Evolutionary conservation across 1,284 basidiomycete genomes (phyloP).

Genomic region (Fistulinella staudtii): DNA sequence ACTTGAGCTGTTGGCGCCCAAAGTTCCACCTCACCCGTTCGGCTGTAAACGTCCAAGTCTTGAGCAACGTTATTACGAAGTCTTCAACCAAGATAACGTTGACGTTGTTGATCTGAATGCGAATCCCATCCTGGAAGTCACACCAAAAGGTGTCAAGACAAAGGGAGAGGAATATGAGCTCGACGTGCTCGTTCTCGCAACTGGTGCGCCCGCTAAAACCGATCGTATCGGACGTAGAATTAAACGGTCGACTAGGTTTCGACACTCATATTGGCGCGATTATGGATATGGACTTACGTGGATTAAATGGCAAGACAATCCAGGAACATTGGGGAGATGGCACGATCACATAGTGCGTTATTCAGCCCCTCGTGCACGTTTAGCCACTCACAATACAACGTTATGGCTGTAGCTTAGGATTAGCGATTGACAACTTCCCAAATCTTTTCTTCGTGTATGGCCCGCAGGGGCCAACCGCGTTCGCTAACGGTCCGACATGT

Average conservation of each 20-base stretch:
- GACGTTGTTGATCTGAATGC: constrained; percentile 15
- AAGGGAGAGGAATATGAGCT: constrained; percentile 9
- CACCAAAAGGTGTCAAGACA: constrained; percentile 6
- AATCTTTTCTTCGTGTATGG: constrained; percentile 19
- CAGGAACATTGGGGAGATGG: constrained; percentile 19
- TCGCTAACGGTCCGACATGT: constrained; percentile 13
- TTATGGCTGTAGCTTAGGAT: constrained; percentile 6
- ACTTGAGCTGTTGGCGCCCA: constrained; percentile 13
- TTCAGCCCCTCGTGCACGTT: not conserved
- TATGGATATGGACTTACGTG: constrained; percentile 11
- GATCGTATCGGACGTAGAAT: not conserved
- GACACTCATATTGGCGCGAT: constrained; percentile 4
- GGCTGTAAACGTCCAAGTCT: constrained; percentile 7
- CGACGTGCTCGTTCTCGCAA: constrained; percentile 14
- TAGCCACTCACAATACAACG: not conserved
- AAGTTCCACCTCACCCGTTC: constrained; percentile 4
- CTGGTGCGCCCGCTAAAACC: constrained; percentile 4
- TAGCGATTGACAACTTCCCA: constrained; percentile 22
- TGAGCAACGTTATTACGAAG: constrained; percentile 13
- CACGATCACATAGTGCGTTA: constrained; percentile 16
- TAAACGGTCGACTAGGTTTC: constrained; percentile 9
- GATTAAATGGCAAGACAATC: constrained; percentile 13
- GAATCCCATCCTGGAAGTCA: constrained; percentile 10
- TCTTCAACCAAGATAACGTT: constrained; percentile 15
- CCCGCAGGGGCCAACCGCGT: constrained; percentile 15